Evolutionary conservation across 2,329 filamentous ascomycete species (phyloP), one percentile per base, ranked within the genome.

Genomic region (Cyphellophora europaea): DNA sequence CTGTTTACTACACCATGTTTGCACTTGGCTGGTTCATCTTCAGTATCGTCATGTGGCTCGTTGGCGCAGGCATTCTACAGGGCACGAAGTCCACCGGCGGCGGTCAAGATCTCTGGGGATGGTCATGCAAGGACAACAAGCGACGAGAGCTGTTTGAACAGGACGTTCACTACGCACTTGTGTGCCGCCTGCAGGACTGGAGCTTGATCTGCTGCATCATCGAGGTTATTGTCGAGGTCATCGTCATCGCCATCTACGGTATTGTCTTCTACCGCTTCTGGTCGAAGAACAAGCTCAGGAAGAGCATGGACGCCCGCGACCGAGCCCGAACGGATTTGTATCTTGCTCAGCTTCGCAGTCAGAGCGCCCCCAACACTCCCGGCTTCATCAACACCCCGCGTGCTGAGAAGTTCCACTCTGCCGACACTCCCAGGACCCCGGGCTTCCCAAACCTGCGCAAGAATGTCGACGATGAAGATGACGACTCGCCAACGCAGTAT

Each of bases 181-280:
- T 96, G 48, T 98, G 91, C 67, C 82, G 89, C 51, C 76, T 98
- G 52, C 65, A 95, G 75, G 91, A 93, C 65, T 98, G 91, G 91
- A 74, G 82, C 27, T 72, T 98, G 44, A 82, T 98, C 57, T 98
- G 91, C 72, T 88, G 88, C 63, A 82, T 98, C 56, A 96, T 98
- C 58, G 91, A 98, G 62, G 72, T 98, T 48, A 83, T 95, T 42
- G 73, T 98, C 51, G 91, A 96, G 56, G 74, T 84, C 48, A 81
- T 96, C 54, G 86, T 83, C 55, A 93, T 98, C 58, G 69, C 78
- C 35, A 84, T 98, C 53, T 98, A 98, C 71, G 86, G 76, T 53
- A 74, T 95, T 55, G 79, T 95, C 58, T 95, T 96, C 70, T 96
- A 93, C 72, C 83, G 91, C 51, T 93, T 93, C 72, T 94, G 88